Conservation (phyloP, 345 rosid genomes). For the Moricandia moricandioides region DNA sequence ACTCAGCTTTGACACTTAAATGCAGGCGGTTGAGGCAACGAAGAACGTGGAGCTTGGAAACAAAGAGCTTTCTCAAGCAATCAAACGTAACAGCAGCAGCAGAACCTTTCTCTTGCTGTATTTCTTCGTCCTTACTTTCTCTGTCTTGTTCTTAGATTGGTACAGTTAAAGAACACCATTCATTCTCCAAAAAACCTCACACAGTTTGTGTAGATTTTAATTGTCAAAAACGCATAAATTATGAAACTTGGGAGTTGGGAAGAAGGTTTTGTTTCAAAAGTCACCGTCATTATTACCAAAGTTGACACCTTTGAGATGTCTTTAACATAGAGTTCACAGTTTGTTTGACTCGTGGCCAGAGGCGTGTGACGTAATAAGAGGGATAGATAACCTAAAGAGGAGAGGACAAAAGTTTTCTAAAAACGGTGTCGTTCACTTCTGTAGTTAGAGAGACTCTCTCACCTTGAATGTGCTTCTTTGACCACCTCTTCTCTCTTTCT, state of each 20-base stretch:
- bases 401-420: not conserved
- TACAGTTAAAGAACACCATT: constrained; percentile 45
- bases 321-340: constrained; percentile 7
- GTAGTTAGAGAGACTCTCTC: constrained; percentile 20
- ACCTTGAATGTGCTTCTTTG: constrained; percentile 17
- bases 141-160: constrained; percentile 91
- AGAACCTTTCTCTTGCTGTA: constrained; percentile 86
- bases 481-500: constrained; percentile 26
- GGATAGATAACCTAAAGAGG: constrained; percentile 18
- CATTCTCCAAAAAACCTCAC: constrained; percentile 18
- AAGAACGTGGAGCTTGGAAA: constrained; percentile 84
- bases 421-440: constrained; percentile 28
- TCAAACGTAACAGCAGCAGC: constrained; percentile 78
- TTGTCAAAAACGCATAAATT: not conserved
- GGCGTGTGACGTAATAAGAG: not conserved
- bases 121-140: constrained; percentile 77
- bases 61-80: constrained; percentile 79
- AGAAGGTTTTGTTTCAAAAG: not conserved
- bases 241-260: constrained; percentile 5
- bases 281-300: constrained; percentile 19
- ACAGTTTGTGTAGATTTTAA: constrained; percentile 18
- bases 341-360: constrained; percentile 20
- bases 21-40: constrained; percentile 90
- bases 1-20: constrained; percentile 1
- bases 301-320: constrained; percentile 32